Evolutionary conservation across 106 monocot genomes (phyloP), one percentile per base, ranked within the genome.

Genomic region (Agapanthus africanus): DNA sequence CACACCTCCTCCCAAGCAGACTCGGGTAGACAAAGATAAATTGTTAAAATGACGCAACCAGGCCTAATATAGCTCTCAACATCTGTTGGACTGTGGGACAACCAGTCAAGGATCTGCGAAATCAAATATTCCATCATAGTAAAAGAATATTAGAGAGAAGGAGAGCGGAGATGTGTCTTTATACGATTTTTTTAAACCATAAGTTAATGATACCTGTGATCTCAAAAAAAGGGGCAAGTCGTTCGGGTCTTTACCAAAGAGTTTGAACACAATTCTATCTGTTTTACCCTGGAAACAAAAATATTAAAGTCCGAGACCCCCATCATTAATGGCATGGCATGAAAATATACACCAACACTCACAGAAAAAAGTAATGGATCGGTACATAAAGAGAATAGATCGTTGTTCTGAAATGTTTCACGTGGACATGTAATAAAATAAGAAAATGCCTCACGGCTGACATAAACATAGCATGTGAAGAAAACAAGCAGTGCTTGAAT

Each of bases 31-130:
- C 78, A 75, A 76, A 93, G 78, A 74, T 90, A 93, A 76, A 93
- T 59, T 54, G 93, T 93, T 52, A 93, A 74, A 78, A 93, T 82
- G 44, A 93, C 59, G 63, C 93, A 93, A 27, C 93, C 93, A 47
- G 93, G 93, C 68, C 84, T 90, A 27, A 93, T 93, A 41, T 93
- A 93, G 78, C 93, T 82, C 75, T 93, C 93, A 54, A 93, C 78
- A 37, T 93, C 87, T 54, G 81, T 90, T 65, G 93, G 93, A 74
- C 84, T 87, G 64, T 80, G 79, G 59, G 83, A 90, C 60, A 93
- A 68, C 93, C 93, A 93, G 68, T 82, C 64, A 63, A 90, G 75
- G 39, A 93, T 82, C 93, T 93, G 84, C 15, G 66, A 42, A 71
- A 72, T 73, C 54, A 27, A 65, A 69, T 64, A 42, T 41, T 46